Base-by-base conservation (phyloP, 1,284 basidiomycete genomes). In the Ganoderma boninense region DNA sequence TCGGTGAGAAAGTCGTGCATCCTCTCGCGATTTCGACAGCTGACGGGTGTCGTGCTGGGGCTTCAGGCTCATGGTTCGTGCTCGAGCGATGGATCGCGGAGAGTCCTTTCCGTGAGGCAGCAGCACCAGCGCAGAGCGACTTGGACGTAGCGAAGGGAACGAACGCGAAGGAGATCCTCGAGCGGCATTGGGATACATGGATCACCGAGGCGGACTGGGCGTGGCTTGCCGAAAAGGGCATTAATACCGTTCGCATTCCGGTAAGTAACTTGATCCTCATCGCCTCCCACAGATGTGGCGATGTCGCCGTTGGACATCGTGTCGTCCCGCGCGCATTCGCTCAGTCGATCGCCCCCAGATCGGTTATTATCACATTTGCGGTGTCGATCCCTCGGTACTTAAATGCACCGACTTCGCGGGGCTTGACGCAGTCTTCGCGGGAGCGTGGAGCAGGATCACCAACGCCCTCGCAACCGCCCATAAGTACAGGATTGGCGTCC, bases 161-260 rank as follows among this genome's bases (percentile, higher is more conserved):
- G 20, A 78, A 87, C 59, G 92, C 92, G 1, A 89, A 88, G 77
- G 79, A 84, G 68, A 84, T 89, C 6, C 83, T 97, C 40, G 92
- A 96, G 77, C 79, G 82, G 10, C 95, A 97, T 80, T 97, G 95
- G 94, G 92, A 95, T 79, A 87, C 83, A 1, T 95, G 93, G 92
- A 88, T 96, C 54, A 86, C 83, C 1, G 87, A 90, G 38, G 81
- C 81, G 0, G 94, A 96, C 78, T 95, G 91, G 87, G 79, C 83
- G 56, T 96, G 93, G 93, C 87, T 97, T 68, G 84, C 86, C 1
- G 82, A 87, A n/a, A 84, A 84, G 66, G 95, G 95, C 0, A 87
- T 96, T 78, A 97, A 96, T 76, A 88, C 92, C 46, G 94, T 97
- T 73, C 86, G 95, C 69, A 88, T 97, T 68, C 95, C 95, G 29